Evolutionary conservation across 768 basidiomycete genomes (phyloP).

Genomic region (Coprinopsis sp.): DNA sequence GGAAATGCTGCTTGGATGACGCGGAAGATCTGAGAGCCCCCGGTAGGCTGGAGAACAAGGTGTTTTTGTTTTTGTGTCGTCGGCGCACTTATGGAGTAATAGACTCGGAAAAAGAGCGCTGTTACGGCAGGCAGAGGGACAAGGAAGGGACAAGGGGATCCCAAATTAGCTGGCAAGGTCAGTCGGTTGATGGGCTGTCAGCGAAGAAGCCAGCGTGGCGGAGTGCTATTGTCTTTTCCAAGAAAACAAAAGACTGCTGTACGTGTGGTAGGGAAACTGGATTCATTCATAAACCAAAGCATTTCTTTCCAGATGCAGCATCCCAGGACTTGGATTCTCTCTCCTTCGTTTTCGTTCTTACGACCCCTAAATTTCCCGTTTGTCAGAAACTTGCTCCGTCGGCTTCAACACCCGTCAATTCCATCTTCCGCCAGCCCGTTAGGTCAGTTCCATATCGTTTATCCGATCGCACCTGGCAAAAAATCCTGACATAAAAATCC

Average conservation of each 20-base stretch:
- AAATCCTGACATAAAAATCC: neutral
- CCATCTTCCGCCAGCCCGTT: conserved; percentile 6
- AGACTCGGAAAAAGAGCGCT: neutral
- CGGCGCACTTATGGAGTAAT: neutral
- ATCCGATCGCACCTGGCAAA: conserved; percentile 2
- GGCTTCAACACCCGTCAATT: conserved; percentile 2
- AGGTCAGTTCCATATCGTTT: conserved; percentile 8
- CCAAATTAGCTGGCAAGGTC: neutral
- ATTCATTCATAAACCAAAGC: conserved; percentile 3
- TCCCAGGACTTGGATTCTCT: conserved; percentile 28
- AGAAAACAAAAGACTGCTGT: conserved; percentile 14
- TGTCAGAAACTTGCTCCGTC: conserved; percentile 2
- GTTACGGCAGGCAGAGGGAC: conserved; percentile 4
- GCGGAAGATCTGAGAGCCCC: neutral
- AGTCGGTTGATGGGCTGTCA: conserved; percentile 4
- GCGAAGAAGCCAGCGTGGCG: conserved; percentile 13
- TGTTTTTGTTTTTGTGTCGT: conserved; percentile 13
- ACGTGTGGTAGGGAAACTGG: conserved; percentile 10
- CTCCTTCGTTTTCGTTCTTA: conserved; percentile 16
- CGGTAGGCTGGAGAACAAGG: conserved; percentile 9
- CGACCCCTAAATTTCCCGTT: conserved; percentile 18
- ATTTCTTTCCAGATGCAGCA: conserved; percentile 14
- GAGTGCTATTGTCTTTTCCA: conserved; percentile 17
- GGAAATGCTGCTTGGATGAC: conserved; percentile 1
- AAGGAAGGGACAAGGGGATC: conserved; percentile 6